Evolutionary conservation across 768 basidiomycete species (phyloP), one percentile per base, ranked within the genome.

Genomic region (Pisolithus albus): DNA sequence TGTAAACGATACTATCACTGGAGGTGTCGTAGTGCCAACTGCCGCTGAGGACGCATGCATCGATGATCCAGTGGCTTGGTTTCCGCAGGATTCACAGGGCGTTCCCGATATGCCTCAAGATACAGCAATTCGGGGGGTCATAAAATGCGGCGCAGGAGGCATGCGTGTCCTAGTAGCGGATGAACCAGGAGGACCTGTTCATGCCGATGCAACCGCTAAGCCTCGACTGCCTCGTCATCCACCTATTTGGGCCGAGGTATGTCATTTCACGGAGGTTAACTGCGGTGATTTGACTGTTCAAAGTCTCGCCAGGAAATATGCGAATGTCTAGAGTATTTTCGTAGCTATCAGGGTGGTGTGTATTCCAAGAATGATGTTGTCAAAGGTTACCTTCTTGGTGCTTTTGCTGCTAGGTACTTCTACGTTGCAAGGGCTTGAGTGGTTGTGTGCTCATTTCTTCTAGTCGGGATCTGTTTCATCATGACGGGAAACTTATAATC

Each of bases 241-340:
- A 2, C 69, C 55, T 5, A 71, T 78, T 24, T 78, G 76, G 76
- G 75, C 76, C 5, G 56, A 68, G 63, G 77, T 77, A 57, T 26
- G 71, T 23, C 16, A 30, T 44, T 36, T 47, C 10, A 40, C 47
- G 40, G 26, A n/a, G 41, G 15, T 23, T 1, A 10, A 23, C 3
- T 40, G 7, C 30, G 15, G 24, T 5, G 24, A 30, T n/a, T 24
- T 57, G 13, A 54, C 47, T 15, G 11, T 56, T 41, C 18, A 46
- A 49, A 90, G 88, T 85, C 87, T 23, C 80, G 89, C 39, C 88
- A 90, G 68, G 89, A 91, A 68, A 75, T 92, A 2, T 91, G 89
- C 69, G 89, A 92, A 64, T 78, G 83, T 5, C 80, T 84, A 45
- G 80, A 83, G 19, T 83, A 81, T 58, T 79, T 79, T 59, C 68